Percentiles rank a stretch among this genome's conserved stretches.
phyloP scores from a whole-genome alignment of 208 protist species.

The Acanthamoeba royreba region DNA sequence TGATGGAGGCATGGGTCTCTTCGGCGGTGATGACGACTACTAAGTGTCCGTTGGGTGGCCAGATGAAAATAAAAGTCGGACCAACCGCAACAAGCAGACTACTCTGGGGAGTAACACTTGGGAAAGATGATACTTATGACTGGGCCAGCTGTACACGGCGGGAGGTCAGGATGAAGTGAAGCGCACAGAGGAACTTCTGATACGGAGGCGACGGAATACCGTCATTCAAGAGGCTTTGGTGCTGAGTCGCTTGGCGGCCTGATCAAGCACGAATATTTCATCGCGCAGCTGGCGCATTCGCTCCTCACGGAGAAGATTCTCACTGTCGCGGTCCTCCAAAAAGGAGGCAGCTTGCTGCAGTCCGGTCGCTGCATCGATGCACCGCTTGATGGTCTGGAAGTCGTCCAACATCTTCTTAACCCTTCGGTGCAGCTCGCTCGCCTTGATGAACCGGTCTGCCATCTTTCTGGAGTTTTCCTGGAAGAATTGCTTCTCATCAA shows the following conservation, averaged over 20 bases:
- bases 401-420: background rate
- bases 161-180: no score
- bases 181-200: no score
- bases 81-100: no score
- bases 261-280: background rate
- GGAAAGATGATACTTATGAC: no score
- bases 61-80: no score
- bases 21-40: conserved; percentile 1
- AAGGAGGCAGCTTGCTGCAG: background rate
- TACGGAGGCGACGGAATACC: no score
- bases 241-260: background rate
- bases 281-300: background rate
- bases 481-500: background rate
- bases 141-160: no score
- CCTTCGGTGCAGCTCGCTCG: background rate
- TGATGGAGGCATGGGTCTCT: background rate
- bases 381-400: background rate
- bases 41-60: no score
- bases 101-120: no score
- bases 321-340: background rate
- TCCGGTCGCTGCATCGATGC: background rate
- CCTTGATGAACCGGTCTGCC: background rate
- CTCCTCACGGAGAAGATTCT: background rate
- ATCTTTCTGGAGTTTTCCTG: background rate
- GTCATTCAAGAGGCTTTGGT: no score